Conservation (phyloP, 2,329 filamentous ascomycete genomes). For the Gnomoniopsis sp. region DNA sequence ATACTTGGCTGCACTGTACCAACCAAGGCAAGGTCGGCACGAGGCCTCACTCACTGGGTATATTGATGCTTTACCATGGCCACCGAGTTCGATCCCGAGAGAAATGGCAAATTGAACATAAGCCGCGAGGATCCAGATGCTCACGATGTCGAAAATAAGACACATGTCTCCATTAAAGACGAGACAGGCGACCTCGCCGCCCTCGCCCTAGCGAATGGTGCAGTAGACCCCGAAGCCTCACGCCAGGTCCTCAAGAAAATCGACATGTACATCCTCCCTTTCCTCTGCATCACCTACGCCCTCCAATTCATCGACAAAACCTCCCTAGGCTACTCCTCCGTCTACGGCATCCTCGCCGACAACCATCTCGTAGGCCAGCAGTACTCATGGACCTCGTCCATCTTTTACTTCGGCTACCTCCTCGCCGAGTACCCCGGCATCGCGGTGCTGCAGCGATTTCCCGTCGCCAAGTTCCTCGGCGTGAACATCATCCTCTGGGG, state of each 20-base stretch:
- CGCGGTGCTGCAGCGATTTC: conserved; percentile 1
- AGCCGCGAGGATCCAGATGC: background rate
- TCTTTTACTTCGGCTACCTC: conserved; percentile 25
- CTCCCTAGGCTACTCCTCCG: conserved; percentile 24
- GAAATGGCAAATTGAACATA: background rate
- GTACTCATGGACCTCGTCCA: conserved; percentile 24
- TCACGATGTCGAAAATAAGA: background rate
- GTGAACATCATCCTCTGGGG: conserved; percentile 30
- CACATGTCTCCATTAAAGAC: conserved; percentile 12
- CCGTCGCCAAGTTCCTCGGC: conserved; percentile 22
- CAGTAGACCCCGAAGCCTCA: conserved; percentile 23
- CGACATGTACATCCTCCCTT: conserved; percentile 23
- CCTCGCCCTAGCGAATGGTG: conserved; percentile 28
- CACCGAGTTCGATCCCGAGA: background rate
- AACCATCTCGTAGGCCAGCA: conserved; percentile 22
- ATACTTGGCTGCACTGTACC: too few species aligned
- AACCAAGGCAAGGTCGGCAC: too few species aligned
- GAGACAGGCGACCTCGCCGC: conserved; percentile 30
- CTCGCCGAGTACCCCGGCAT: conserved; percentile 27
- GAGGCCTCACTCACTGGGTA: too few species aligned
- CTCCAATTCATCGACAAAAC: conserved; percentile 27
- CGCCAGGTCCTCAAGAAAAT: conserved; percentile 22
- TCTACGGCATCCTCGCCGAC: conserved; percentile 24
- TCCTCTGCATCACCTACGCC: conserved; percentile 25
- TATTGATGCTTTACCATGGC: background rate